Percentiles rank a stretch among this genome's conserved stretches.
phyloP scores from a whole-genome alignment of 1,284 basidiomycete species.

The Leccinum proximum region DNA sequence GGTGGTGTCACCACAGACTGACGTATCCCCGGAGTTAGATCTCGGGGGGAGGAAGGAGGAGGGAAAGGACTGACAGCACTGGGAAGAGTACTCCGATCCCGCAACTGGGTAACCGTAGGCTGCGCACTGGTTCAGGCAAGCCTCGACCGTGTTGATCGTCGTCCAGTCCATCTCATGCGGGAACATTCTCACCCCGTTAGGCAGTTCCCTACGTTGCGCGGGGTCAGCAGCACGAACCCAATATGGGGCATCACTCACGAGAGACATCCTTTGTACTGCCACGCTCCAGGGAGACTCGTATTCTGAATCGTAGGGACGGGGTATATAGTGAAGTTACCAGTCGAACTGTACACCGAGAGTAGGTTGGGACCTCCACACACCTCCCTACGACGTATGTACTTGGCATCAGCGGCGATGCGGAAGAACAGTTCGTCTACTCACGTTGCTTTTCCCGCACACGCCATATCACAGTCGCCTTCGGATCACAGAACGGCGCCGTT shows the following conservation, averaged over 20 bases:
- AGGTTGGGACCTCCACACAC: conserved; percentile 68
- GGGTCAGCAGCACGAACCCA: background rate
- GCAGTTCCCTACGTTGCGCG: conserved; percentile 37
- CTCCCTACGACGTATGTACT: conserved; percentile 42
- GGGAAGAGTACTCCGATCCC: conserved; percentile 55
- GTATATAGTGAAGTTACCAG: conserved; percentile 46
- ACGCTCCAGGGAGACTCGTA: conserved; percentile 56
- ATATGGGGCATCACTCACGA: conserved; percentile 37
- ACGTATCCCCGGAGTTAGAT: background rate
- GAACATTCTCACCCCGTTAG: conserved; percentile 42
- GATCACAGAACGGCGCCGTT: conserved; percentile 49
- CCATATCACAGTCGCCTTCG: conserved; percentile 59
- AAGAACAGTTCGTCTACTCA: conserved; percentile 51
- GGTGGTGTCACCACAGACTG: conserved; percentile 65
- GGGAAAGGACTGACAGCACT: conserved; percentile 55
- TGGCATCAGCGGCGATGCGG: conserved; percentile 39
- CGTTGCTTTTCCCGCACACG: conserved; percentile 63
- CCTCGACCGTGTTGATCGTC: conserved; percentile 57
- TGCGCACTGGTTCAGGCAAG: conserved; percentile 62
- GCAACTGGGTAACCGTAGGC: conserved; percentile 64
- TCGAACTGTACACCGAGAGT: conserved; percentile 65
- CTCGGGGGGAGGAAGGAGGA: background rate
- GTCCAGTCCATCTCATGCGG: conserved; percentile 56
- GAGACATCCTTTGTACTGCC: conserved; percentile 64
- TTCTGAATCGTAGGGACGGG: conserved; percentile 57